Conservation (phyloP, 1,139 yeast genomes). For the Candida dubliniensis region DNA sequence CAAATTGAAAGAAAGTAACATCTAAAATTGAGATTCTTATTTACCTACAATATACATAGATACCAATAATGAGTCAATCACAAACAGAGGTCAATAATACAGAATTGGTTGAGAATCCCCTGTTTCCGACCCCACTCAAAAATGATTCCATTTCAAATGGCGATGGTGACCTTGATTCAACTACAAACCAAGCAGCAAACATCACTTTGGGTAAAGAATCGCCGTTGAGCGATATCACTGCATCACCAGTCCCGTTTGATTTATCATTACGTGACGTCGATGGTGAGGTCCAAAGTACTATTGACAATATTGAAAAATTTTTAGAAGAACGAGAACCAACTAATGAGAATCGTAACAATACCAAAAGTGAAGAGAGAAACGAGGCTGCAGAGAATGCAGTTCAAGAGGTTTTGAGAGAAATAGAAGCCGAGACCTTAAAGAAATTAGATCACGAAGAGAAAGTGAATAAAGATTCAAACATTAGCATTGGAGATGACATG, state of each 20-base stretch:
- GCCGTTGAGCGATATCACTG: slow-evolving; percentile 42
- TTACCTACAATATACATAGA: neutral
- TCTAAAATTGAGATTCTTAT: too few relatives aligned
- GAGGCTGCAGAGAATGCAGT: neutral
- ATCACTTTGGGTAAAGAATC: slow-evolving; percentile 24
- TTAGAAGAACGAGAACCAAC: slow-evolving; percentile 2
- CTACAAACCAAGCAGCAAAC: slow-evolving; percentile 7
- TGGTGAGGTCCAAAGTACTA: slow-evolving; percentile 7
- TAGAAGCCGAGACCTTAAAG: neutral
- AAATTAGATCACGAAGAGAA: slow-evolving; percentile 2
- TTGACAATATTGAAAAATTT: slow-evolving; percentile 4
- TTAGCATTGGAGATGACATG: slow-evolving; percentile 1
- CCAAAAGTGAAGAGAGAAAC: neutral
- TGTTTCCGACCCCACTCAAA: slow-evolving; percentile 4
- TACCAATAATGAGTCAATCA: slow-evolving; percentile 5
- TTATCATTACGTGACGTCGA: slow-evolving; percentile 13
- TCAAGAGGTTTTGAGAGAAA: neutral
- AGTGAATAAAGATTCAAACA: neutral
- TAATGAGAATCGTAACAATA: neutral
- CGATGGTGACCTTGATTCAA: slow-evolving; percentile 6
- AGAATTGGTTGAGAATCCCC: slow-evolving; percentile 4
- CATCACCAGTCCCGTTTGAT: slow-evolving; percentile 41
- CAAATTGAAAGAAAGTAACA: too few relatives aligned
- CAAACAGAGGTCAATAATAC: slow-evolving; percentile 5
- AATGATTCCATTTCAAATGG: neutral